Evolutionary conservation across 371 early-diverging fungal species (phyloP), one percentile per base, ranked within the genome.

Genomic region (Mortierella sp.): DNA sequence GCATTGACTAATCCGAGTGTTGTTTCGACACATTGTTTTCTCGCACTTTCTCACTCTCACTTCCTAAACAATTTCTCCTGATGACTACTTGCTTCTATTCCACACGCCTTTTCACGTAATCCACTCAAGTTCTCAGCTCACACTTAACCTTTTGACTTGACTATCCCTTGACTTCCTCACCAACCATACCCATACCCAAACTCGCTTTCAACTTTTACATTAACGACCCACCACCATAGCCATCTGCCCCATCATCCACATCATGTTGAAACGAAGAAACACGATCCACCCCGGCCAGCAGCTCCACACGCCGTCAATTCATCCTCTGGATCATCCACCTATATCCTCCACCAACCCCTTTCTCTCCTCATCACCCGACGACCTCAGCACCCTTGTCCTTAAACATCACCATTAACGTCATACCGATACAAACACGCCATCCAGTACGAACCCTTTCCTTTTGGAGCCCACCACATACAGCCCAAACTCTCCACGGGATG

Each of bases 251-350:
- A n/a, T 26, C 34, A 43, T 45, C 26, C 37, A 10, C 34, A 58
- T 11, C 34, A 69, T 65, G 70, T 52, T 75, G 10, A 75, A 43
- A 39, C 63, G 75, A 68, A 66, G 79, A 71, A 79, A 71, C 52
- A 75, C 75, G 1, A 66, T 74, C 47, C 79, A 71, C 43, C 79
- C 79, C 0, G 24, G 63, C 61, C 64, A 40, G 14, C 66, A 44
- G 34, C 47, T 31, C 26, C 14, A 11, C 37, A 48, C 19, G 16
- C 45, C 19, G 26, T 24, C 7, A 39, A 50, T 58, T 26, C 55
- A 9, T 19, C 41, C 52, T 14, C 26, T 29, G 43, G 19, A 53
- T 26, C 69, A 22, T 22, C 65, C 19, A 7, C 52, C 63, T 52
- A 50, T 2, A 9, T 4, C 52, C 22, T 52, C 52, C 11, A 79